phyloP scores from a whole-genome alignment of 1,284 basidiomycete genomes.

The Kwoniella shivajii region DNA sequence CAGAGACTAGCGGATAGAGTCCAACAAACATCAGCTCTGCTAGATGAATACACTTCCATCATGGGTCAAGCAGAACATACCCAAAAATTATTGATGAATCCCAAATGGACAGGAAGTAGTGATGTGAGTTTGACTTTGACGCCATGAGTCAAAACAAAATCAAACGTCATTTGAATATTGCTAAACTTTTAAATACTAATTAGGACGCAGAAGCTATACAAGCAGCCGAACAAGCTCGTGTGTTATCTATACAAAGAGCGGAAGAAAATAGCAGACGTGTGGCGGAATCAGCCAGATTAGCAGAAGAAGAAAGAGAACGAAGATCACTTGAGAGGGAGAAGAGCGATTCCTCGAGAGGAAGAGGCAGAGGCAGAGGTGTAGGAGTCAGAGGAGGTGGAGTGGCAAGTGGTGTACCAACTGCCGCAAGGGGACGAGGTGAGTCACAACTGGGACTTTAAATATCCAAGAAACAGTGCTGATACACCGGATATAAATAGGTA shows the following conservation, averaged over 20 bases:
- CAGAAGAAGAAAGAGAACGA: slow-evolving; percentile 24
- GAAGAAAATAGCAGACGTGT: slow-evolving; percentile 18
- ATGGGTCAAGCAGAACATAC: slow-evolving; percentile 53
- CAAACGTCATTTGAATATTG: not conserved
- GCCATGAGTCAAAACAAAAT: too few relatives aligned
- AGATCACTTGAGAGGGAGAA: slow-evolving; percentile 4
- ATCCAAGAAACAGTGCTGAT: not conserved
- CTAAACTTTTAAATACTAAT: not conserved
- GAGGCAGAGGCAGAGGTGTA: slow-evolving; percentile 11
- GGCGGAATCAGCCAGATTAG: slow-evolving; percentile 22
- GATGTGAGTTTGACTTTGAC: too few relatives aligned
- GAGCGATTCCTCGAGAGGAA: slow-evolving; percentile 1
- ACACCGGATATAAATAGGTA: not conserved
- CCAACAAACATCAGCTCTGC: slow-evolving; percentile 41
- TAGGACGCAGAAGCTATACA: slow-evolving; percentile 38
- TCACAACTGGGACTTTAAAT: too few relatives aligned
- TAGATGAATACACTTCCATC: slow-evolving; percentile 49
- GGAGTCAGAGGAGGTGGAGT: slow-evolving; percentile 12
- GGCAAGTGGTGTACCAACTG: not conserved
- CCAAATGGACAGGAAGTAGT: slow-evolving; percentile 46
- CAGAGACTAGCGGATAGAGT: slow-evolving; percentile 50
- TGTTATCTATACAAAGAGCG: slow-evolving; percentile 19
- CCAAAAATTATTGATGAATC: slow-evolving; percentile 42
- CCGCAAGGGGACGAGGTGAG: not conserved
- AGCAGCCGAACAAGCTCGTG: slow-evolving; percentile 28